Evolutionary conservation across 139 green algal species (phyloP), one percentile per base, ranked within the genome.

Genomic region (Coelastrella sp.): DNA sequence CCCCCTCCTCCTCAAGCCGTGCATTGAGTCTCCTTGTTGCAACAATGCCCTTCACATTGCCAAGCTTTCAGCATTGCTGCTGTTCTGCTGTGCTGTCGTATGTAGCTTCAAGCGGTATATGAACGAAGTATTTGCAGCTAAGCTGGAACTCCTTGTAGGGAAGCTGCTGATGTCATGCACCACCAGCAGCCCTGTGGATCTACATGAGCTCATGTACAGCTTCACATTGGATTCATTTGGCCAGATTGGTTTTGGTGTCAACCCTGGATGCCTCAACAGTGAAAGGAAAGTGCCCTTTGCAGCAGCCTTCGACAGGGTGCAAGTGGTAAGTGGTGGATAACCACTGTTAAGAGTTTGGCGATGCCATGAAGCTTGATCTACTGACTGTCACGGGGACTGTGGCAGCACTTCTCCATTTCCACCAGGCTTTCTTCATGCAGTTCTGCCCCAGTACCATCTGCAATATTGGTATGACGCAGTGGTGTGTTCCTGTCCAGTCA

Each of bases 161-260:
- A 27, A 17, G 7, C 22, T 91, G 20, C 56, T 56, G 7, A 6
- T 17, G 6, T 60, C 88, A 68, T 49, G 35, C 9, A 24, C 14
- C 49, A 66, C 12, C 84, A 68, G 11, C 19, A 68, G 27, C 15
- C 60, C 73, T 5, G 10, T 91, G 0, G 88, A 91, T 57, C 88
- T 91, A 24, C 88, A 91, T 78, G 88, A 88, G 35, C 81, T 91
- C 56, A 91, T 91, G 88, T 88, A 91, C 81, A n/a, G 70, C 24
- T 88, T 91, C 81, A 91, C 88, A 6, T 72, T 91, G 7, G 88
- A 91, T 24, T 78, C 88, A 6, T 91, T 91, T 56, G 68, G 68
- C 12, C 25, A 66, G 35, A 88, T 91, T 20, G 88, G 88, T 11
- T 91, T 88, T 78, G 88, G 88, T 19, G 68, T 87, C 8, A 25